Evolutionary conservation across 2,329 filamentous ascomycete genomes (phyloP).

Genomic region (Cercospora zeae-maydis): DNA sequence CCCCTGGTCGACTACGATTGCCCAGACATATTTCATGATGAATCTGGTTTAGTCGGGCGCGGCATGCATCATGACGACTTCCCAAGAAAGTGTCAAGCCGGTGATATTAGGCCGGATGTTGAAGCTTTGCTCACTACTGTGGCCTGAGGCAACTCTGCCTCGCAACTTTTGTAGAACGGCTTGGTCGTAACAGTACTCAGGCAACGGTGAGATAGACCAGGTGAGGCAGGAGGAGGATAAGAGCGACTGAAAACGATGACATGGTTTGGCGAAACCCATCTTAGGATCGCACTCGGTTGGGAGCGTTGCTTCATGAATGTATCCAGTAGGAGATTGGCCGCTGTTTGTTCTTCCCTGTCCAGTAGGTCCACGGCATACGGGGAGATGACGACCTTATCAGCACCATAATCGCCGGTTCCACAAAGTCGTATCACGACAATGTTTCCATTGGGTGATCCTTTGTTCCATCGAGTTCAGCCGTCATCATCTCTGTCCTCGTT

Average conservation of each 20-base stretch:
- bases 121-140: not conserved
- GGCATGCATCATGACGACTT: conserved; percentile 2
- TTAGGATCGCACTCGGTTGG: not conserved
- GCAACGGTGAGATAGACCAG: not conserved
- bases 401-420: not conserved
- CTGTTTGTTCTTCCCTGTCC: not conserved
- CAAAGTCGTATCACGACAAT: not conserved
- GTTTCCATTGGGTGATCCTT: not conserved
- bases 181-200: not conserved
- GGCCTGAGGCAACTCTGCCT: not conserved
- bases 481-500: conserved; percentile 4
- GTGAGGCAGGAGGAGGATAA: not conserved
- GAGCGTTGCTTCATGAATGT: not conserved
- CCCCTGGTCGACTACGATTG: not conserved
- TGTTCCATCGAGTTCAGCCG: not conserved
- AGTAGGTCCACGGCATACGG: not conserved
- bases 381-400: not conserved
- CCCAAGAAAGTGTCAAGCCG: not conserved
- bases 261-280: not conserved
- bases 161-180: not conserved
- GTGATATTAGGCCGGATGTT: not conserved
- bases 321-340: not conserved
- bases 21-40: not conserved
- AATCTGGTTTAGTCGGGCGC: not conserved
- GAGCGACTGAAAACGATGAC: not conserved